Percentiles rank a stretch among this genome's conserved stretches.
Evolutionary conservation across 768 basidiomycete species (phyloP).

Genomic region (Scleroderma citrinum): DNA sequence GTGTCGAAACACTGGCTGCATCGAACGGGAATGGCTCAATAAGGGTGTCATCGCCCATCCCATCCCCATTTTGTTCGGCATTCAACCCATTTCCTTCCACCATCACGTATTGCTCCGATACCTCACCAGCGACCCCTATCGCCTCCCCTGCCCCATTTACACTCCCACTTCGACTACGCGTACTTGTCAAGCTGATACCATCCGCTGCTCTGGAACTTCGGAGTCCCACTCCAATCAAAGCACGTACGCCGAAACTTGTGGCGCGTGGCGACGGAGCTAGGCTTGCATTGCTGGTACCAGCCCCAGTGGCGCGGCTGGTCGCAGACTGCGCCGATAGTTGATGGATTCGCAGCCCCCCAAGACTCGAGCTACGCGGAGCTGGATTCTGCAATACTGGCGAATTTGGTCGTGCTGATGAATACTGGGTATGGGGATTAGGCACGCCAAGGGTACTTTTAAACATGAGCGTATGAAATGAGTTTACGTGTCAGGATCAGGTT

Average conservation of each 20-base stretch:
- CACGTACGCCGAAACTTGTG: constrained; percentile 18
- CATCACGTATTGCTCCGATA: constrained; percentile 21
- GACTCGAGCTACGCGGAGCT: constrained; percentile 20
- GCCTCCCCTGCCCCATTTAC: not conserved
- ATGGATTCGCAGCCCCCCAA: constrained; percentile 7
- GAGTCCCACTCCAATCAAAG: constrained; percentile 11
- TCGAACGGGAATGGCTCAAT: constrained; percentile 20
- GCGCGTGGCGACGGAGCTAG: constrained; percentile 11
- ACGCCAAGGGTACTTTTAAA: constrained; percentile 3
- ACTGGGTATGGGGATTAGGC: constrained; percentile 4
- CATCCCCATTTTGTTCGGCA: not conserved
- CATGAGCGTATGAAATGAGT: too few species aligned
- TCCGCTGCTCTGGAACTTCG: constrained; percentile 10
- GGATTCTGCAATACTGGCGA: constrained; percentile 15
- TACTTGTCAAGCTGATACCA: constrained; percentile 11
- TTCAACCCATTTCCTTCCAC: constrained; percentile 15
- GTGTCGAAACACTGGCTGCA: constrained; percentile 18
- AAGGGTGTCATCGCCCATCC: constrained; percentile 11
- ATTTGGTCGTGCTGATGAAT: constrained; percentile 5
- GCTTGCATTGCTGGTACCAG: not conserved
- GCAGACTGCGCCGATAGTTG: constrained; percentile 12
- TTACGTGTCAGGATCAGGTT: not conserved
- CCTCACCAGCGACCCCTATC: constrained; percentile 2
- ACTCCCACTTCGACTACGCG: constrained; percentile 5
- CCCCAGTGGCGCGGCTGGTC: not conserved